Base-by-base conservation (phyloP, 306 rosid species). In the Sechiopsis laciniata region DNA sequence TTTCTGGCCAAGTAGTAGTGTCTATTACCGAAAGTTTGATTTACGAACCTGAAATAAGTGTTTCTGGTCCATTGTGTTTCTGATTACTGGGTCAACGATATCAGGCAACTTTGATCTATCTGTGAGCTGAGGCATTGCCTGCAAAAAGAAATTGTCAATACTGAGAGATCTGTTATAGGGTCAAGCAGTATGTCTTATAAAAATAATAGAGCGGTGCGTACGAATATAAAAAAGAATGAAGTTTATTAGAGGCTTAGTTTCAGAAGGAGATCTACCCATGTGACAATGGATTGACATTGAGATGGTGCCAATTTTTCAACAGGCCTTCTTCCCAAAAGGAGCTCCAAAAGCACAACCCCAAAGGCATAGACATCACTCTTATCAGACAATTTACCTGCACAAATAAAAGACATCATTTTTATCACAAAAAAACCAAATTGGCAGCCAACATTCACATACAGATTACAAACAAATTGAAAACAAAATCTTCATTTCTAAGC, bases 121-220 rank as follows among this genome's bases (percentile, higher is more conserved):
- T 0, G 92, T 94, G 71, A 94, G 96, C 78, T 85, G 97, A 45
- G 99, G 99, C 95, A 91, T 91, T 72, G 99, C 97, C 99, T 94
- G 88, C 79, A 87, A 57, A 72, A 71, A 46, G 63, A 55, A 71
- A 13, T 29, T 1, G 48, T 3, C 68, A 61, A 24, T 16, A 24
- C 5, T 0, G 11, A 42, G 10, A 42, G 2, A 2, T 40, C 8
- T 42, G 48, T 26, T 40, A 32, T 32, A 32, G 37, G 37, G 37
- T 26, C 1, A 3, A 3, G 3, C 3, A 3, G 32, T 26, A 26
- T 26, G 32, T 26, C 32, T 26, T 3, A 3, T 26, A 3, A 32
- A 5, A 32, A 32, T 32, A 32, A 32, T 32, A 2, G 5, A 32
- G 37, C 2, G 37, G 37, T 32, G 37, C 37, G 5, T 32, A 32